Base-by-base conservation (phyloP, 148 eudicot species). In the Bassia scoparia region DNA sequence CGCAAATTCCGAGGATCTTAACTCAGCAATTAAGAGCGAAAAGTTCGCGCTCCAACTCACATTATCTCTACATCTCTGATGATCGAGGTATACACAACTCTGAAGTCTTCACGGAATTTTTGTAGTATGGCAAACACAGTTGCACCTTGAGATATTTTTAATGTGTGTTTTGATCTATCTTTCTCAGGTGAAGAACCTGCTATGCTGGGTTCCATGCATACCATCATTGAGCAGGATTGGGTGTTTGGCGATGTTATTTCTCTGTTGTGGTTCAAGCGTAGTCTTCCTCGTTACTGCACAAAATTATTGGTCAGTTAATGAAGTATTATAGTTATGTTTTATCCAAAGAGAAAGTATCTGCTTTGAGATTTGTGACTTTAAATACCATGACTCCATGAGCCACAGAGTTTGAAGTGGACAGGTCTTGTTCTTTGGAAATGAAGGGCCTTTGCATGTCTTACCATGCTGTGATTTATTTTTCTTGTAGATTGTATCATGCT, bases 131-230 rank as follows among this genome's bases (percentile, higher is more conserved):
- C 58, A 21, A 59, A 27, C 18, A 72, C 35, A 69, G n/a, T 44
- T 69, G 58, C 62, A 34, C 69, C n/a, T 20, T 41, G 29, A 68
- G 21, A 31, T 48, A 43, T 29, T 29, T 64, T 50, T 24, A 58
- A 37, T 52, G 35, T 69, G n/a, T 35, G 6, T 64, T 63, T 61
- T 23, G 52, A 59, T 60, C 10, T 73, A 34, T 76, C 41, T 30
- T 69, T 81, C 74, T 43, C 82, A 95, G 97, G 98, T 75, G 98
- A 91, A 79, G 98, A 95, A 74, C 98, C 96, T 84, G 89, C 78
- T 95, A 95, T 88, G 96, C 89, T 73, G 98, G 98, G 96, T 95
- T 33, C 96, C 96, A 95, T 95, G 98, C 91, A 97, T 70, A 83
- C 96, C 76, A 89, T 95, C 69, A 85, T 95, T 65, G 98, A 95